Base-by-base conservation (phyloP, 164 flowering plant species). In the Piper longum region DNA sequence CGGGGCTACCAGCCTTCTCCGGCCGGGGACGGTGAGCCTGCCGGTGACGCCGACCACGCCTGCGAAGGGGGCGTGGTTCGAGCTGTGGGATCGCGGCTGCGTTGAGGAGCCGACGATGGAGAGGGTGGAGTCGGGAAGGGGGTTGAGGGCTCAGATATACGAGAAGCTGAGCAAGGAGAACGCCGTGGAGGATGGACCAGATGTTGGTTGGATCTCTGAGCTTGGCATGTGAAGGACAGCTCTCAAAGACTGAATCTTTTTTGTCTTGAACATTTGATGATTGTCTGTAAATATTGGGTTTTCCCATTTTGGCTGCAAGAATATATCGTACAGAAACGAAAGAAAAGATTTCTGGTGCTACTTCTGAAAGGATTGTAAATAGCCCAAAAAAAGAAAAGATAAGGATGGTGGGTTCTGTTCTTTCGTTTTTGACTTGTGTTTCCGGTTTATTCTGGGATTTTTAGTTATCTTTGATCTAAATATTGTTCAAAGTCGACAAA, bases 201-300 rank as follows among this genome's bases (percentile, higher is more conserved):
- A 89, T 72, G 76, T 91, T 9, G 88, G 78, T 3, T 91, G 96
- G 96, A 82, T 86, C 0, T 79, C 91, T 11, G 91, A 88, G 43
- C 82, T 91, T 43, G 73, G 86, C 43, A 69, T 73, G 77, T 86
- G 76, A 85, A 62, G 4, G 42, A 14, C 44, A 17, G 55, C 13
- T 42, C 5, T 26, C 4, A n/a, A n/a, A 43, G 43, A 60, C 9
- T 9, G 52, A 14, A 14, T 5, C 14, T 13, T 9, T 48, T 48
- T 48, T 48, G 52, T 63, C 54, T 62, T 19, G 39, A n/a, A 11
- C 2, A 14, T 43, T 43, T 61, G 62, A 59, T 52, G 48, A 57
- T 59, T 48, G 9, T 44, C 14, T 48, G 36, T 26, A 26, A 26
- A 26, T 26, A 26, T 26, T 26, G 36, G 36, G 36, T 26, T n/a